Evolutionary conservation across 805 yeast species (phyloP), one percentile per base, ranked within the genome.

Genomic region (Nakazawaea sp.): DNA sequence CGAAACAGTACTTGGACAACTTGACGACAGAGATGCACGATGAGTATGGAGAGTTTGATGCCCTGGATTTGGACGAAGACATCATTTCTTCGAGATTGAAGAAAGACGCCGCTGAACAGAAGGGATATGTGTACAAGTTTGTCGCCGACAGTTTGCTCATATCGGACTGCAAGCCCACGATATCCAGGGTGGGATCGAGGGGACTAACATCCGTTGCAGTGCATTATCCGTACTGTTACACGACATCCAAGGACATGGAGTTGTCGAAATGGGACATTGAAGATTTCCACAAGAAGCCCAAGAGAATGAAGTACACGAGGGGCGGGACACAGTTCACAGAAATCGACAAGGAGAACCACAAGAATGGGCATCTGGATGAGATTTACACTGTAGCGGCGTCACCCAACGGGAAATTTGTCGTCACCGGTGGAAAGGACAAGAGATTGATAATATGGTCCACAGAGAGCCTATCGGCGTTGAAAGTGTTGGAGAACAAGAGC

Each of bases 31-130:
- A 81, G 43, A 70, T 68, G 15, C 45, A 40, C 7, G 40, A 42
- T 9, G 45, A 41, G n/a, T 51, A 56, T 8, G 72, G 64, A 38
- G 77, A 71, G 35, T 89, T 86, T 50, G 95, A 88, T 63, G 97
- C 98, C 8, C 75, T 78, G 47, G 97, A 92, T 48, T 60, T 90
- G 47, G 98, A 90, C 59, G 73, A 81, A 41, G 97, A 92, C 50
- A 81, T 84, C 47, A 70, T 92, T 34, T 75, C 88, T 4, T 69
- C 83, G 24, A 71, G 98, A 50, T 68, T 92, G 48, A 83, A 78
- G 51, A 75, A 76, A 46, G 97, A 92, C 54, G 95, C 86, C 31
- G 95, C 95, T 1, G 96, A 88, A 56, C 77, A 77, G 40, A 81
- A 81, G 53, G 97, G 98, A 25, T 75, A 76, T 46, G 74, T 89